Base-by-base conservation (phyloP, 1,284 basidiomycete species). In the Takashimella tepidaria region DNA sequence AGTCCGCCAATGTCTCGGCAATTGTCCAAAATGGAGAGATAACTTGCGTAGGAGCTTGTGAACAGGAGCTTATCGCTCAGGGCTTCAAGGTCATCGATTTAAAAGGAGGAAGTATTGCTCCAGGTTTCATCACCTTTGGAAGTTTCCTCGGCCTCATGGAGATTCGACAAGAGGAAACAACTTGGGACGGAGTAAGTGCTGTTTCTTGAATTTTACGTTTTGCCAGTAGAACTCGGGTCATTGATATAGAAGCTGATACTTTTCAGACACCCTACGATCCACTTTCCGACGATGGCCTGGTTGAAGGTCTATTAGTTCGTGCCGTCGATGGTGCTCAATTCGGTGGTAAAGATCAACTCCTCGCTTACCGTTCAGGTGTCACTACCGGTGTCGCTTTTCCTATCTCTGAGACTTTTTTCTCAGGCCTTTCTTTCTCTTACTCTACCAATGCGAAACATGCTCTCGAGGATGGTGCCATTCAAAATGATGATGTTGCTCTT, bases 271-370 rank as follows among this genome's bases (percentile, higher is more conserved):
- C 66, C 12, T 63, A 78, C 78, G 83, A 53, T 79, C 77, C 66
- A 75, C 80, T 65, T 77, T 78, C 60, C 44, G 66, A 72, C 19
- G 55, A 86, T 40, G 81, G 87, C 13, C 59, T 88, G 11, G 54
- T 81, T 13, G 79, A 83, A 21, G 81, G 81, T 22, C 64, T 79
- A 0, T 67, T 87, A 41, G 81, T 86, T 23, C 79, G 79, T 27
- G 88, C 85, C 0, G 80, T 82, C 4, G 89, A 92, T 66, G 88
- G 88, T 0, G 77, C 89, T 13, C 79, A 82, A 50, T 90, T 87
- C 63, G 79, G 78, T 4, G 82, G 83, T 22, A 81, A 88, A 45
- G 83, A 89, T 64, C 81, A 83, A 40, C 71, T 88, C n/a, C 59
- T 78, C 42, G 79, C 78, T 4, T 76, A 79, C 47, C 72, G 74